These are phyloP conservation scores for Acacia pycnantha DNA, from an alignment of 331 rosid genomes.

Conservation along the genomic window DNA sequence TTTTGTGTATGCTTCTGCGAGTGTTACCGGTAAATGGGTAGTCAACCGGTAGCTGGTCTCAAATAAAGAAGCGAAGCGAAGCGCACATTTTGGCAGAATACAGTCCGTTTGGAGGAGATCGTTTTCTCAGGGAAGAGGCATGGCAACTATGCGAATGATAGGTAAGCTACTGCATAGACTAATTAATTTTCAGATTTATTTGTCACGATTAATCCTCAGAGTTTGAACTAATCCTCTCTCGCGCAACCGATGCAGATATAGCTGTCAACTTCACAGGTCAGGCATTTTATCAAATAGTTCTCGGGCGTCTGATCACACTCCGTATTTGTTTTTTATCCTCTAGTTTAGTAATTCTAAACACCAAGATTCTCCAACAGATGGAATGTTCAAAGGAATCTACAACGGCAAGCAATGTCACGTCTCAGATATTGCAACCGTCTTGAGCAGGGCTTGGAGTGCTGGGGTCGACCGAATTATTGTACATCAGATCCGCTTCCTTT, in stretches of 20 bases:
- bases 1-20: not conserved
- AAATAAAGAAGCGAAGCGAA: not conserved
- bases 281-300: slow-evolving; percentile 55
- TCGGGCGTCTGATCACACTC: not conserved
- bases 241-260: slow-evolving; percentile 50
- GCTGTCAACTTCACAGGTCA: slow-evolving; percentile 93
- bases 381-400: slow-evolving; percentile 90
- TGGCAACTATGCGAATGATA: slow-evolving; percentile 61
- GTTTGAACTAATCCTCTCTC: slow-evolving; percentile 5
- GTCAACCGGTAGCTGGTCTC: not conserved
- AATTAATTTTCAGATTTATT: not conserved
- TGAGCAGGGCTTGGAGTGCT: slow-evolving; percentile 87
- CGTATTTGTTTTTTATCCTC: not conserved
- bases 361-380: slow-evolving; percentile 53
- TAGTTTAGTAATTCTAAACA: not conserved
- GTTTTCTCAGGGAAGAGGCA: not conserved
- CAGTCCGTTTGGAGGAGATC: not conserved
- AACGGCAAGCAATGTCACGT: slow-evolving; percentile 88
- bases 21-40: not conserved
- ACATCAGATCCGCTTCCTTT: slow-evolving; percentile 12
- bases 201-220: slow-evolving; percentile 1
- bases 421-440: slow-evolving; percentile 67
- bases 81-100: not conserved
- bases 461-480: slow-evolving; percentile 91
- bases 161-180: slow-evolving; percentile 31